These are phyloP conservation scores for Escallonia rubra DNA, from an alignment of 129 eudicot genomes.

Conservation along the genomic window DNA sequence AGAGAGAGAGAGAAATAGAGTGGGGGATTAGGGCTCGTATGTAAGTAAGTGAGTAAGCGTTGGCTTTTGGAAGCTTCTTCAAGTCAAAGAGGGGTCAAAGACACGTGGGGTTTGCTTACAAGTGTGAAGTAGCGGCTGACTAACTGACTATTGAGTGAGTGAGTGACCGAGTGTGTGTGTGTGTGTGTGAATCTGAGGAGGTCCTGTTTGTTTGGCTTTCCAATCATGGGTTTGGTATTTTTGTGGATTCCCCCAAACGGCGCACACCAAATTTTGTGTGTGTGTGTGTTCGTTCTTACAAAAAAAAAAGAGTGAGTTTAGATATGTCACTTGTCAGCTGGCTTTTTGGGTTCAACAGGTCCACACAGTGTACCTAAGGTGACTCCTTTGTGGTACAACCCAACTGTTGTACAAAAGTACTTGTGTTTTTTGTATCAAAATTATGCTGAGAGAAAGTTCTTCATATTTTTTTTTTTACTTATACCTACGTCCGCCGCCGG, in stretches of 20 bases:
- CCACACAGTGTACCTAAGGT: too few relatives aligned
- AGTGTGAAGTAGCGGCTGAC: conserved; percentile 19
- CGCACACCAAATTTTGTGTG: neutral
- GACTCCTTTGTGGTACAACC: too few relatives aligned
- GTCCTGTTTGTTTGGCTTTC: conserved; percentile 40
- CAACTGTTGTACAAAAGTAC: too few relatives aligned
- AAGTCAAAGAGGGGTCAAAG: conserved; percentile 40
- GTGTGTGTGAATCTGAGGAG: conserved; percentile 2
- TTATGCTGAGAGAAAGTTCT: too few relatives aligned
- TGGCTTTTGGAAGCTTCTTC: conserved; percentile 36
- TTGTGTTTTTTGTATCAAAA: too few relatives aligned
- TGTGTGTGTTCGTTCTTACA: too few relatives aligned
- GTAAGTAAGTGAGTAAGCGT: neutral
- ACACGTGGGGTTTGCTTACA: conserved; percentile 39
- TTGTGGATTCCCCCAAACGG: neutral
- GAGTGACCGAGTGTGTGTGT: neutral
- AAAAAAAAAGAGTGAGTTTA: too few relatives aligned
- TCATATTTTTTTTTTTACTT: too few relatives aligned
- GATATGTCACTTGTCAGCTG: too few relatives aligned
- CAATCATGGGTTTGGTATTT: conserved; percentile 7
- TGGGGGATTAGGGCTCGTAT: conserved; percentile 41
- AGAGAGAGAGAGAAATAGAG: conserved; percentile 8
- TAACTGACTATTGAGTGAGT: too few relatives aligned
- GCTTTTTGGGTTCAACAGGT: too few relatives aligned
- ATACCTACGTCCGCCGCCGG: too few relatives aligned